These are phyloP conservation scores for Cryptococcus jaspeensis DNA, from an alignment of 1,284 basidiomycete species.

Conservation along the genomic window DNA sequence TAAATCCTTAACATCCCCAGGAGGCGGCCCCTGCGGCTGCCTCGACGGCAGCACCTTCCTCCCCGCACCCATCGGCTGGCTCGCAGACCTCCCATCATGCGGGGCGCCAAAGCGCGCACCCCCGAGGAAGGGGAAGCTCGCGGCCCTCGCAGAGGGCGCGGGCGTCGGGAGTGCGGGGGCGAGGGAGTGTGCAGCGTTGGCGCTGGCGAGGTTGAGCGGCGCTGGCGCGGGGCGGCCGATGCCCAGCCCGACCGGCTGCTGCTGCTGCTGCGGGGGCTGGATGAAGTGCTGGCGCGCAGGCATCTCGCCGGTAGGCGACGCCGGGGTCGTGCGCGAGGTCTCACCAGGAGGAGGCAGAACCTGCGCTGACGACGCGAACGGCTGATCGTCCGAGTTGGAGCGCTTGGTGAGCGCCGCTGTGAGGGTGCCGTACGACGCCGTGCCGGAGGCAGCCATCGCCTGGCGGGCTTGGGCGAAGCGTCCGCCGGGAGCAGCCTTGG, in stretches of 20 bases:
- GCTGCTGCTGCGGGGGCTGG: background rate
- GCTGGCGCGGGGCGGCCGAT: background rate
- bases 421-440: conserved; percentile 13
- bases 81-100: background rate
- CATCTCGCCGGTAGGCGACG: background rate
- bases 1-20: conserved; percentile 78
- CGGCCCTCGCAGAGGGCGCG: too few species aligned
- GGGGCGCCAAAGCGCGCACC: too few species aligned
- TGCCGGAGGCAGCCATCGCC: conserved; percentile 18
- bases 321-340: background rate
- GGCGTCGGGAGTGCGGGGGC: background rate
- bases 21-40: conserved; percentile 82
- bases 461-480: conserved; percentile 38
- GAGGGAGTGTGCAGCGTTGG: too few species aligned
- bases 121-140: too few species aligned
- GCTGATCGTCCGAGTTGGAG: background rate
- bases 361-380: background rate
- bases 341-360: background rate
- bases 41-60: conserved; percentile 51
- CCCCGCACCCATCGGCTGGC: background rate
- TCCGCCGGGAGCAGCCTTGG: conserved; percentile 18
- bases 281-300: background rate
- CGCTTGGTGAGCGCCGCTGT: conserved; percentile 9
- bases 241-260: background rate
- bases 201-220: too few species aligned